These are phyloP conservation scores for Exophiala aquamarina DNA, from an alignment of 2,329 filamentous ascomycete species.

Conservation along the genomic window DNA sequence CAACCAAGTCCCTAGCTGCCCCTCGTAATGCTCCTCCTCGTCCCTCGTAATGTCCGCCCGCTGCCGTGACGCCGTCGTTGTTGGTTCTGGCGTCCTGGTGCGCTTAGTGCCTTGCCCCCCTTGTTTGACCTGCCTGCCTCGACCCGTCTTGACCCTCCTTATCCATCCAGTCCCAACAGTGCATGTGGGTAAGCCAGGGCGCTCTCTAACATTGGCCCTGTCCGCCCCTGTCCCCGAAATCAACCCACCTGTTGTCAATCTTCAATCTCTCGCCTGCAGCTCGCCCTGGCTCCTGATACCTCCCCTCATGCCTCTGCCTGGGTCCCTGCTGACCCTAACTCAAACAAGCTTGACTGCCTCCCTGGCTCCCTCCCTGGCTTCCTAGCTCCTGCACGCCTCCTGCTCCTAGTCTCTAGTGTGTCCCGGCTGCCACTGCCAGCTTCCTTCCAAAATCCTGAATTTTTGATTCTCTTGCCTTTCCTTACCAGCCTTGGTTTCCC, in stretches of 20 bases:
- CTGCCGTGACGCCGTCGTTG: too few species aligned
- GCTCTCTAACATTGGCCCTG: neutral
- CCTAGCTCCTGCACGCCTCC: constrained; percentile 16
- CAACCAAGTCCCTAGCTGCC: too few species aligned
- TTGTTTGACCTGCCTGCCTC: constrained; percentile 13
- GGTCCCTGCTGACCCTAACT: constrained; percentile 13
- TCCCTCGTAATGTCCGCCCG: too few species aligned
- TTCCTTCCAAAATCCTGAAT: neutral
- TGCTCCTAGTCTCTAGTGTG: neutral
- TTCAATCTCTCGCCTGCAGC: too few species aligned
- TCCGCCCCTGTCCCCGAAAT: constrained; percentile 1
- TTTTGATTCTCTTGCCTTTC: constrained; percentile 4
- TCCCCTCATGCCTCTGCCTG: too few species aligned
- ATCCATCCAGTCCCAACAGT: constrained; percentile 6
- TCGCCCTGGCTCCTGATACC: too few species aligned
- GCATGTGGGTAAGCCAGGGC: neutral
- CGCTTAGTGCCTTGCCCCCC: neutral
- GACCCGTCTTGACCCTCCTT: neutral
- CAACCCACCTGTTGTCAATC: constrained; percentile 4
- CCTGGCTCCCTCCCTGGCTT: constrained; percentile 12
- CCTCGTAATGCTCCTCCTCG: too few species aligned
- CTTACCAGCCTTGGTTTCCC: constrained; percentile 18
- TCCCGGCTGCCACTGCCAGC: neutral
- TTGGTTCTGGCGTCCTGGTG: too few species aligned
- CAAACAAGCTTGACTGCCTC: constrained; percentile 7